Evolutionary conservation across 106 monocot genomes (phyloP).

Genomic region (Dioscorea dumetorum): DNA sequence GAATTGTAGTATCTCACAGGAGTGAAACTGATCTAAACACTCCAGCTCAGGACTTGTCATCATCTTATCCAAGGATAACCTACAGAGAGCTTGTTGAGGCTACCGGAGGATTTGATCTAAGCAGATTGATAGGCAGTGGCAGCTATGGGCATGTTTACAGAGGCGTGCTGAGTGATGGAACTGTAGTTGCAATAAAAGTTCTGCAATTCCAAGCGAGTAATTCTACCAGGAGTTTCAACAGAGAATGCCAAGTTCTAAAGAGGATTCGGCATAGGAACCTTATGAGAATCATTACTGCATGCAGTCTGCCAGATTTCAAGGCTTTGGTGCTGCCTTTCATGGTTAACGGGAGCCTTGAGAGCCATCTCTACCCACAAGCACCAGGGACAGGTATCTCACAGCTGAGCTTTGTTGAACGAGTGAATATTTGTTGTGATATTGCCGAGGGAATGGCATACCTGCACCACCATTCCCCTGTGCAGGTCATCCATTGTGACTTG

Average conservation of each 20-base stretch:
- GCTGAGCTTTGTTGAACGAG: constrained; percentile 14
- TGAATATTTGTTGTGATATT: constrained; percentile 32
- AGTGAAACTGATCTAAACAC: neutral
- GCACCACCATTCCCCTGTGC: constrained; percentile 34
- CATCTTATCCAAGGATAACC: constrained; percentile 29
- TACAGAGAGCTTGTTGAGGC: constrained; percentile 34
- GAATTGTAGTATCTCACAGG: neutral
- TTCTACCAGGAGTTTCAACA: constrained; percentile 23
- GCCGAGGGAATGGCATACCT: constrained; percentile 36
- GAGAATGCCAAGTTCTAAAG: constrained; percentile 34
- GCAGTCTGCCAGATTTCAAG: constrained; percentile 34
- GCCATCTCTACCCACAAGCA: constrained; percentile 19
- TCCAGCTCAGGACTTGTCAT: constrained; percentile 7
- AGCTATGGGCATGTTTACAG: constrained; percentile 26
- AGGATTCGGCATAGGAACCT: constrained; percentile 27
- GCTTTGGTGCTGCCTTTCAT: constrained; percentile 36
- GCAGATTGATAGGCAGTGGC: constrained; percentile 26
- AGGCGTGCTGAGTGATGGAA: constrained; percentile 20
- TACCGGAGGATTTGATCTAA: constrained; percentile 16
- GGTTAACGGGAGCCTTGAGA: constrained; percentile 32
- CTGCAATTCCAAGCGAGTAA: constrained; percentile 16
- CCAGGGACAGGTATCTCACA: neutral
- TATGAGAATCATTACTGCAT: constrained; percentile 29
- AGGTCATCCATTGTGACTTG: constrained; percentile 34
- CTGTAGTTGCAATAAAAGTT: constrained; percentile 30